These are phyloP conservation scores for Leccinum angustisporum DNA, from an alignment of 1,284 basidiomycete species.

Conservation along the genomic window DNA sequence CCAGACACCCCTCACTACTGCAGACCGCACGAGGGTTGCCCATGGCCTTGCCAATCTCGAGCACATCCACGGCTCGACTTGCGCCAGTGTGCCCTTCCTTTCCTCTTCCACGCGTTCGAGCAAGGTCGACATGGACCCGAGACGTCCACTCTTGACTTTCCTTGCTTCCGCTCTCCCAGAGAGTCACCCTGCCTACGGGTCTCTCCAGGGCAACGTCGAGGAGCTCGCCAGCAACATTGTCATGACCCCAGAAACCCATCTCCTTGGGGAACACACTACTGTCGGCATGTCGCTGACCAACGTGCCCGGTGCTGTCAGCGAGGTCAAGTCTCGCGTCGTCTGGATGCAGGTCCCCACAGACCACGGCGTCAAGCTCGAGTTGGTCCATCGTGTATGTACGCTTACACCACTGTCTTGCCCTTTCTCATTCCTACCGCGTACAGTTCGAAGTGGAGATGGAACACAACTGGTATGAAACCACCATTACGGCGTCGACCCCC, in stretches of 20 bases:
- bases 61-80: constrained; percentile 56
- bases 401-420: neutral
- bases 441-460: constrained; percentile 85
- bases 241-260: constrained; percentile 45
- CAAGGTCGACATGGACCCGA: constrained; percentile 32
- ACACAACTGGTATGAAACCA: constrained; percentile 83
- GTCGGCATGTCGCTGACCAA: constrained; percentile 33
- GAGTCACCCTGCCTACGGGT: constrained; percentile 42
- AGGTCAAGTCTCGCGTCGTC: constrained; percentile 70
- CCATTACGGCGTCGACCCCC: constrained; percentile 61
- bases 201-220: constrained; percentile 54
- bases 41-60: constrained; percentile 37
- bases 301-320: constrained; percentile 71
- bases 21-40: constrained; percentile 16
- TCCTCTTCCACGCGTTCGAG: neutral
- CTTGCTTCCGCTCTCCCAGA: constrained; percentile 72
- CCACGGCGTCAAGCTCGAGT: constrained; percentile 53
- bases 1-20: constrained; percentile 4
- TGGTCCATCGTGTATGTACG: constrained; percentile 44
- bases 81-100: constrained; percentile 44
- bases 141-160: constrained; percentile 64
- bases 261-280: constrained; percentile 50
- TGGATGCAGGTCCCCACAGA: constrained; percentile 71
- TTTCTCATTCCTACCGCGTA: neutral
- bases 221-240: constrained; percentile 51